Evolutionary conservation across 805 yeast genomes (phyloP), one percentile per base, ranked within the genome.

Genomic region (Blastobotrys muscicola): DNA sequence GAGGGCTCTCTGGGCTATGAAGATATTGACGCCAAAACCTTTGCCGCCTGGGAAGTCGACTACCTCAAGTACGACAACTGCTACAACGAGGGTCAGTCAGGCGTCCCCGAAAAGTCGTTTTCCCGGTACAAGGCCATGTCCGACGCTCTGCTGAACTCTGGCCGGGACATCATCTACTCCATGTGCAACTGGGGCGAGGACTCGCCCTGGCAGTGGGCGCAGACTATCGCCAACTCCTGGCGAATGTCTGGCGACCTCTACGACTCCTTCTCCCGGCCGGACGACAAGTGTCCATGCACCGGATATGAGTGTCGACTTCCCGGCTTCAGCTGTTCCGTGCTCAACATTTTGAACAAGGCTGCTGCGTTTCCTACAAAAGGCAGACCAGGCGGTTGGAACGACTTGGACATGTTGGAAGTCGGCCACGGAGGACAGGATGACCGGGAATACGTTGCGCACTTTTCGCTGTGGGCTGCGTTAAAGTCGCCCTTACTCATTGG

Each of bases 121-220:
- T 34, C 52, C 16, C 47, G 64, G n/a, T 59, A 59, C 45, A 45
- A 51, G 43, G 38, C 36, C 10, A 60, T 60, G 64, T 50, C 60
- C 3, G 51, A 59, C 13, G 63, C 63, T 8, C 51, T 60, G 39
- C 47, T 50, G 23, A 43, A 43, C 12, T 55, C 64, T 8, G 64
- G 63, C n/a, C 50, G 59, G 26, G 51, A 57, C 4, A 57, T 60
- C 10, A 53, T 58, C 38, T 60, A 58, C 43, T 54, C 63, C 7
- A 33, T 58, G 15, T 59, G 64, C 45, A 57, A 59, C 44, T 59
- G 64, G 64, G 64, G 64, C 10, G 59, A 59, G 44, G 63, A 59
- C 43, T 38, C 45, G 14, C 57, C 60, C 3, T 59, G 56, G 56
- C 49, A 56, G 29, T 59, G 64, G 64, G 62, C 52, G 5, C 50